phyloP scores from a whole-genome alignment of 768 basidiomycete genomes.

The Rhodotorula paludigena region DNA sequence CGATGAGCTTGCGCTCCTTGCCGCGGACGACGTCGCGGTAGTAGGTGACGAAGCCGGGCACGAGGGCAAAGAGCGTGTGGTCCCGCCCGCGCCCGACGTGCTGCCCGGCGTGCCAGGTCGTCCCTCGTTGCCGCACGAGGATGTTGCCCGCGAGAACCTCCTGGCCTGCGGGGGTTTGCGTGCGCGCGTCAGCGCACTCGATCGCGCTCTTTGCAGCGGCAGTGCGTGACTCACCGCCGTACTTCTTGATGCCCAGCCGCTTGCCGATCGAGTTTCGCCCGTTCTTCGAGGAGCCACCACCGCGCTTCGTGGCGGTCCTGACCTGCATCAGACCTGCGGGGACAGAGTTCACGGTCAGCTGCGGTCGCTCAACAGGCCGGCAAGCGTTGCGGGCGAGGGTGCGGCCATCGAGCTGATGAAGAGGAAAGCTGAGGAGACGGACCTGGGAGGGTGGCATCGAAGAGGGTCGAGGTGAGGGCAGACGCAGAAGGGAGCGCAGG shows the following conservation, averaged over 20 bases:
- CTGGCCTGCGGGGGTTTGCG: slow-evolving; percentile 65
- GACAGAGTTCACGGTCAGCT: background rate
- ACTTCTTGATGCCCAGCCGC: slow-evolving; percentile 91
- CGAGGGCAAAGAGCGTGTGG: slow-evolving; percentile 85
- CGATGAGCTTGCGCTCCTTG: slow-evolving; percentile 68
- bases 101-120: slow-evolving; percentile 86
- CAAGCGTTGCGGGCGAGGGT: background rate
- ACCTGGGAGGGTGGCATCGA: slow-evolving; percentile 21
- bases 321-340: background rate
- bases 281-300: slow-evolving; percentile 89
- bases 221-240: slow-evolving; percentile 62
- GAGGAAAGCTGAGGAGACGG: background rate
- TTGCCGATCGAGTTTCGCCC: slow-evolving; percentile 88
- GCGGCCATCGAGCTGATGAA: background rate
- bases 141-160: slow-evolving; percentile 91
- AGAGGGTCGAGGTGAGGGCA: slow-evolving; percentile 19
- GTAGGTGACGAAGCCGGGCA: slow-evolving; percentile 89
- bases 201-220: background rate
- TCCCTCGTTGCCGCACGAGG: slow-evolving; percentile 89
- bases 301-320: slow-evolving; percentile 75
- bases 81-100: slow-evolving; percentile 91
- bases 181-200: slow-evolving; percentile 4
- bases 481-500: slow-evolving; percentile 27
- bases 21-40: slow-evolving; percentile 65
- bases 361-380: too few relatives aligned